These are phyloP conservation scores for Petunia hybrid DNA, from an alignment of 305 asterid species.

Conservation along the genomic window DNA sequence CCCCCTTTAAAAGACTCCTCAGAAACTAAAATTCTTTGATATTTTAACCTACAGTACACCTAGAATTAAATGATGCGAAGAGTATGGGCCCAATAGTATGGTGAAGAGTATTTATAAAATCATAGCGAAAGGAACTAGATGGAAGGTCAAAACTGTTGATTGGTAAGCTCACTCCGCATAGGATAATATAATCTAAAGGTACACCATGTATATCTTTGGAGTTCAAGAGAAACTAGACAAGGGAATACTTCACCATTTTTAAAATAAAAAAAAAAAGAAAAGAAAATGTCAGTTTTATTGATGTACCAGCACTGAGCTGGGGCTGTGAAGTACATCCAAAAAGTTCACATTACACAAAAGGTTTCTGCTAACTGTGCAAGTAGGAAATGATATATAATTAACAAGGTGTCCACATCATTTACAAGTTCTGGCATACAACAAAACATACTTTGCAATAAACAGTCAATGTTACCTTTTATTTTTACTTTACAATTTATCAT, in stretches of 20 bases:
- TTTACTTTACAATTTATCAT: neutral
- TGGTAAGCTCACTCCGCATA: constrained; percentile 23
- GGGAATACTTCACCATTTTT: neutral
- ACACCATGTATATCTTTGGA: neutral
- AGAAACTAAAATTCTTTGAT: constrained; percentile 1
- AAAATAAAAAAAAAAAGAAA: neutral
- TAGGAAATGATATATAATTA: neutral
- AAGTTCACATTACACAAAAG: neutral
- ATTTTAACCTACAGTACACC: constrained; percentile 14
- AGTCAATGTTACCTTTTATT: neutral
- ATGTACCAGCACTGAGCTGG: neutral
- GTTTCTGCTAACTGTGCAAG: constrained; percentile 15
- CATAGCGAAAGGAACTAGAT: constrained; percentile 23
- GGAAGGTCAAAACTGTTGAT: constrained; percentile 22
- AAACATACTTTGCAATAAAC: neutral
- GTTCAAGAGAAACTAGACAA: constrained; percentile 10
- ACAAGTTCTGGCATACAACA: neutral
- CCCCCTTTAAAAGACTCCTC: constrained; percentile 1
- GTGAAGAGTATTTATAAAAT: neutral
- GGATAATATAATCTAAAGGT: neutral
- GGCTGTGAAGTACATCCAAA: neutral
- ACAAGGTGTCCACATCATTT: neutral
- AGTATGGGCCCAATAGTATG: neutral
- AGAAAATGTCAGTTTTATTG: neutral
- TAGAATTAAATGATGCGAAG: neutral